Base-by-base conservation (phyloP, 805 yeast species). In the Scheffersomyces coipomensis region DNA sequence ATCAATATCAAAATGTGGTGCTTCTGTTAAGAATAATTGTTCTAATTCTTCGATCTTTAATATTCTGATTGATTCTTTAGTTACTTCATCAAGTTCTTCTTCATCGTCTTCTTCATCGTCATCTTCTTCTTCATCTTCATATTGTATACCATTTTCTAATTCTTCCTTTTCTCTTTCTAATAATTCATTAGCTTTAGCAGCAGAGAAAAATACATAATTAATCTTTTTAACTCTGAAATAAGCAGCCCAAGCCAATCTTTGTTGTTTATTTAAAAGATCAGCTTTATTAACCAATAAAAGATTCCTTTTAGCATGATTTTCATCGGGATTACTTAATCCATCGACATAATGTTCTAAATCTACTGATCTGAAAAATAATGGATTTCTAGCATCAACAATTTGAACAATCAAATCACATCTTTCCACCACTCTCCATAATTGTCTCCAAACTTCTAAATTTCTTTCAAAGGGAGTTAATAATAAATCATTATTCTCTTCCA, bases 371-470 rank as follows among this genome's bases (percentile, higher is more conserved):
- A 88, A 93, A 44, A 88, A 71, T 42, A 90, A 66, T 4, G 99
- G 99, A 58, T 88, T 89, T 65, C 99, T 78, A 10, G 97, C 98
- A 68, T 93, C 99, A 21, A 93, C 98, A 68, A 93, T 93, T 61
- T 93, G 99, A 5, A 93, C 97, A 29, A 93, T 80, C 52, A 93
- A 73, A 62, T 91, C 97, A 18, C 93, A 87, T 57, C 98, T 79
- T 63, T 93, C 99, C 18, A 89, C 86, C 32, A 93, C 99, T 66
- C 99, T 79, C 99, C 99, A 93, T 48, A 93, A 71, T 66, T 93
- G 99, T 58, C 93, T 82, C 99, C 99, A 93, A 42, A 93, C 97
- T 72, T 91, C 97, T 47, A 93, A 72, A 60, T 93, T 93, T 69
- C 99, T 81, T 69, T 93, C 99, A 58, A 91, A 93, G 4, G 99